Percentiles rank a stretch among this genome's conserved stretches.
Evolutionary conservation across 805 yeast species (phyloP).

Genomic region (Barnettozyma californica): DNA sequence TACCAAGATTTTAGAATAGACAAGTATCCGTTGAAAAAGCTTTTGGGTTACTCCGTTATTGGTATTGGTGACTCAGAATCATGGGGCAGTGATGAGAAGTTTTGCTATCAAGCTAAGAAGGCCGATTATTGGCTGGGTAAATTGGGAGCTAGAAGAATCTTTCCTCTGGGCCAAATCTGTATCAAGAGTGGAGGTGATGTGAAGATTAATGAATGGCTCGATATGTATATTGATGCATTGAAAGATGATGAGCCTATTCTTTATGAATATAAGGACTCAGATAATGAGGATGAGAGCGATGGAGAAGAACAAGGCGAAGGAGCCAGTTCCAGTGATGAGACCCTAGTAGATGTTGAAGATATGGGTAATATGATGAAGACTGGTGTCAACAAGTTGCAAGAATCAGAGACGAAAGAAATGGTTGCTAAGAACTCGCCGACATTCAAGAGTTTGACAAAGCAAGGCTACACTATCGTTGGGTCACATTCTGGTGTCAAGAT

Average conservation of each 20-base stretch:
- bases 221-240: constrained; percentile 52
- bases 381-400: constrained; percentile 8
- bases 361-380: constrained; percentile 49
- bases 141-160: constrained; percentile 80
- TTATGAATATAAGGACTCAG: constrained; percentile 53
- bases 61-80: constrained; percentile 87
- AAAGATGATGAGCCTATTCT: constrained; percentile 68
- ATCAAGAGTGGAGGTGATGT: constrained; percentile 62
- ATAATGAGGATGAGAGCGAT: constrained; percentile 40
- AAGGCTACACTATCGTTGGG: constrained; percentile 90
- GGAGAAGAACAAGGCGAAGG: constrained; percentile 32
- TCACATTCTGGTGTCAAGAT: constrained; percentile 93
- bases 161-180: constrained; percentile 81
- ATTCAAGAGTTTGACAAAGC: constrained; percentile 80
- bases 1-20: constrained; percentile 82
- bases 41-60: constrained; percentile 78
- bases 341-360: constrained; percentile 80
- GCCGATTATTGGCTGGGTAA: constrained; percentile 75
- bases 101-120: constrained; percentile 77
- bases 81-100: constrained; percentile 60
- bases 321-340: constrained; percentile 31
- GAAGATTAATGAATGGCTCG: constrained; percentile 62
- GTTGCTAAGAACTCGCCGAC: constrained; percentile 89
- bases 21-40: constrained; percentile 62
- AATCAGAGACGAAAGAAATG: constrained; percentile 59